These are phyloP conservation scores for Leccinum subrobustum DNA, from an alignment of 1,284 basidiomycete genomes.

Conservation along the genomic window DNA sequence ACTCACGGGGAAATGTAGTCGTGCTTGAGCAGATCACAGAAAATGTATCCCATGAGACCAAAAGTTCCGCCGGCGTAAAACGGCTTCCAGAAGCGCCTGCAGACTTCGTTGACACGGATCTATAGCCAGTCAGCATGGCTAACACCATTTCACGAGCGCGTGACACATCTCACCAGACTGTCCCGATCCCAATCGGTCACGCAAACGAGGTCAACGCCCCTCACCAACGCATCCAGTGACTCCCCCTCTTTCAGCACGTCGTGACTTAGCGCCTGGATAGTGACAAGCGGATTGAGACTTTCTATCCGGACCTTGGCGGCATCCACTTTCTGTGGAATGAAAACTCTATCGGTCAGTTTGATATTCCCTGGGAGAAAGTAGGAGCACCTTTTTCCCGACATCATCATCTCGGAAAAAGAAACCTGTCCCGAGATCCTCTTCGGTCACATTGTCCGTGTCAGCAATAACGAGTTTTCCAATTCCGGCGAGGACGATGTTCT, in stretches of 20 bases:
- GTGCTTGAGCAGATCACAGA: slow-evolving; percentile 87
- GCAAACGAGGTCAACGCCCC: slow-evolving; percentile 77
- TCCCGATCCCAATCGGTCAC: slow-evolving; percentile 74
- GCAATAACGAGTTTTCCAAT: slow-evolving; percentile 72
- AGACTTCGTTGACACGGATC: slow-evolving; percentile 76
- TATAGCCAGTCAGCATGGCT: slow-evolving; percentile 15
- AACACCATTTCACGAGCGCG: slow-evolving; percentile 2
- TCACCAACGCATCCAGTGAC: slow-evolving; percentile 59
- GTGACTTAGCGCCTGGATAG: slow-evolving; percentile 65
- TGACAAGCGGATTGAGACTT: slow-evolving; percentile 90
- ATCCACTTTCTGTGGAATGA: slow-evolving; percentile 66
- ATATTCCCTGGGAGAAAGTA: slow-evolving; percentile 35
- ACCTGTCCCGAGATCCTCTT: slow-evolving; percentile 86
- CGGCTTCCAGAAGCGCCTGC: slow-evolving; percentile 68
- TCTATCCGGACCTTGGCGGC: slow-evolving; percentile 84
- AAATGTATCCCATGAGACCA: slow-evolving; percentile 92
- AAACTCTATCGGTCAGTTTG: slow-evolving; percentile 33
- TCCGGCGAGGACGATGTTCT: slow-evolving; percentile 86
- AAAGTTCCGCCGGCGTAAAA: slow-evolving; percentile 90
- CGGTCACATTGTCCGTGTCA: slow-evolving; percentile 59
- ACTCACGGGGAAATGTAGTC: slow-evolving; percentile 82
- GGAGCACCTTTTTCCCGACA: slow-evolving; percentile 77
- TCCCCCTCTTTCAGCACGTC: slow-evolving; percentile 49
- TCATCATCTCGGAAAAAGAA: slow-evolving; percentile 96
- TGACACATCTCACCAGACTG: slow-evolving; percentile 60